Evolutionary conservation across 2,329 filamentous ascomycete genomes (phyloP).

Genomic region (Aspergillus bombycis): DNA sequence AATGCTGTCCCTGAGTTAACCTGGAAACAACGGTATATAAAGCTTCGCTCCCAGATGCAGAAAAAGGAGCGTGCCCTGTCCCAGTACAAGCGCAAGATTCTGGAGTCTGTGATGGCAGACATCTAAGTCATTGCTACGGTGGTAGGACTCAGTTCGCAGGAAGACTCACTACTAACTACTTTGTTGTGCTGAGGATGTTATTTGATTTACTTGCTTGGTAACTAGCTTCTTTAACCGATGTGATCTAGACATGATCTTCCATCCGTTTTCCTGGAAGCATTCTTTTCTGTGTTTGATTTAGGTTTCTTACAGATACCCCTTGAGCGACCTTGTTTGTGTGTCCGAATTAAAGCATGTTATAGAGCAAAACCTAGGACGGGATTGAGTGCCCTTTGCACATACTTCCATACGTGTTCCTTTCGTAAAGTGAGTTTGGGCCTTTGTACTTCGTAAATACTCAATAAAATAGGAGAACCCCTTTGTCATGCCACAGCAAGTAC

Average conservation of each 20-base stretch:
- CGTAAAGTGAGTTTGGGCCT: neutral
- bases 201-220: neutral
- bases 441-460: neutral
- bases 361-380: neutral
- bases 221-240: neutral
- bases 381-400: neutral
- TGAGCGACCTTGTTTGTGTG: constrained; percentile 15
- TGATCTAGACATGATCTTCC: neutral
- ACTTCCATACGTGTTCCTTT: neutral
- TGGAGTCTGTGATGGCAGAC: constrained; percentile 49
- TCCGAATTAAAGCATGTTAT: constrained; percentile 4
- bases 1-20: constrained; percentile 30
- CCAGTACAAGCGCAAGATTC: constrained; percentile 46
- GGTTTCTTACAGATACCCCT: constrained; percentile 25
- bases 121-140: constrained; percentile 25
- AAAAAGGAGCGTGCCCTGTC: constrained; percentile 42
- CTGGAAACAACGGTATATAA: constrained; percentile 46
- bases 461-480: neutral
- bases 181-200: neutral
- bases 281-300: constrained; percentile 8
- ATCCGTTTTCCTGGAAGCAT: neutral
- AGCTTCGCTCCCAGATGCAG: constrained; percentile 41
- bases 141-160: neutral
- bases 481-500: neutral
- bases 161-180: neutral